These are phyloP conservation scores for Emmonsia crescens DNA, from an alignment of 2,329 filamentous ascomycete genomes.

Conservation along the genomic window DNA sequence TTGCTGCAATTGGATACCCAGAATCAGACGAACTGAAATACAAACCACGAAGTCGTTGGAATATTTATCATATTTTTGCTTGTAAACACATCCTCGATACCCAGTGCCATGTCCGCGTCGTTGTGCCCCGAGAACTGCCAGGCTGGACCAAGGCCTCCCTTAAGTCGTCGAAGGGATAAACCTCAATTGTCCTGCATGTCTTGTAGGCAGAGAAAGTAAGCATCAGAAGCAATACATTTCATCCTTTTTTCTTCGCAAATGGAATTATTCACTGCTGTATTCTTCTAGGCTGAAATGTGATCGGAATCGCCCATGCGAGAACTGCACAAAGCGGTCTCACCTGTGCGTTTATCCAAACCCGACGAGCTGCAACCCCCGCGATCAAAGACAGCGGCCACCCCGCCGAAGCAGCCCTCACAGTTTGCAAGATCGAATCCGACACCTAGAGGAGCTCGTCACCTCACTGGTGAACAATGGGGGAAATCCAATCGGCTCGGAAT, in stretches of 20 bases:
- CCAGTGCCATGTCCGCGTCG: not conserved
- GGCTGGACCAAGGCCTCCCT: not conserved
- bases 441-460: constrained; percentile 19
- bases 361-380: not conserved
- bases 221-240: not conserved
- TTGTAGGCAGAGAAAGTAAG: constrained; percentile 5
- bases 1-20: no score
- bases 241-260: not conserved
- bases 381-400: not conserved
- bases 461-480: constrained; percentile 11
- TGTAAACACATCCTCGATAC: not conserved
- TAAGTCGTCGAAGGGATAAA: not conserved
- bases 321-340: constrained; percentile 6
- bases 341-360: constrained; percentile 4
- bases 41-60: no score
- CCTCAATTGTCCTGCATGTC: not conserved
- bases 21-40: no score
- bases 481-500: not conserved
- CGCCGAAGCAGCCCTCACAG: not conserved
- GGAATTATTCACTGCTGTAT: not conserved
- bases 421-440: constrained; percentile 7
- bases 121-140: not conserved
- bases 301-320: constrained; percentile 8
- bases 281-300: constrained; percentile 8
- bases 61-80: not conserved